A percentile compares a stretch with the other conserved stretches of the same genome.
Evolutionary conservation across 306 rosid genomes (phyloP).

Genomic region (Arachis stenosperma): DNA sequence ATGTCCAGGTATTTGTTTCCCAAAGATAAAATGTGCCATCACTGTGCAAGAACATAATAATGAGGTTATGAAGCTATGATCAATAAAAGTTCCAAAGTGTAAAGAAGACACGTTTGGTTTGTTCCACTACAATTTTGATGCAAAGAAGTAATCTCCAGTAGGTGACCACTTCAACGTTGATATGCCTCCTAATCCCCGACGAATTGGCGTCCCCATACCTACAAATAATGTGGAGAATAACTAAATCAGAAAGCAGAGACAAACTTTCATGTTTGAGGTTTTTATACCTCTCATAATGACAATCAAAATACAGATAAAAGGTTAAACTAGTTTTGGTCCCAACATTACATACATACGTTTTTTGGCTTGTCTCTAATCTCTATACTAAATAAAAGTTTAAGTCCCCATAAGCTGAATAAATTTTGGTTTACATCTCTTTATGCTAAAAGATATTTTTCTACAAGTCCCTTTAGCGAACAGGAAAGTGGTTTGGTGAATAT

Average conservation of each 20-base stretch:
- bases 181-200: slow-evolving; percentile 92
- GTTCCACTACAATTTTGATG: slow-evolving; percentile 75
- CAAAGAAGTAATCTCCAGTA: slow-evolving; percentile 92
- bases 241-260: slow-evolving; percentile 15
- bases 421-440: too few species aligned
- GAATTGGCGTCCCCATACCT: slow-evolving; percentile 89
- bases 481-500: slow-evolving; percentile 12
- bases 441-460: too few species aligned
- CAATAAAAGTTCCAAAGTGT: slow-evolving; percentile 24
- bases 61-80: slow-evolving; percentile 30
- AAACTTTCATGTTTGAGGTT: neutral
- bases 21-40: slow-evolving; percentile 97
- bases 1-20: slow-evolving; percentile 98
- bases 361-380: too few species aligned
- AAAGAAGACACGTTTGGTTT: slow-evolving; percentile 1
- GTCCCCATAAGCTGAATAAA: too few species aligned
- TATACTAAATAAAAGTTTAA: too few species aligned
- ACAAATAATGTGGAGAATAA: slow-evolving; percentile 37
- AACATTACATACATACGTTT: too few species aligned
- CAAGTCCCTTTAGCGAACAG: neutral
- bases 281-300: neutral
- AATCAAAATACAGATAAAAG: neutral
- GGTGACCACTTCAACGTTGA: slow-evolving; percentile 96
- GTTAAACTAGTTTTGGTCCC: too few species aligned
- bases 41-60: slow-evolving; percentile 49